phyloP scores from a whole-genome alignment of 2,329 filamentous ascomycete species.

The Aureobasidium sp. region DNA sequence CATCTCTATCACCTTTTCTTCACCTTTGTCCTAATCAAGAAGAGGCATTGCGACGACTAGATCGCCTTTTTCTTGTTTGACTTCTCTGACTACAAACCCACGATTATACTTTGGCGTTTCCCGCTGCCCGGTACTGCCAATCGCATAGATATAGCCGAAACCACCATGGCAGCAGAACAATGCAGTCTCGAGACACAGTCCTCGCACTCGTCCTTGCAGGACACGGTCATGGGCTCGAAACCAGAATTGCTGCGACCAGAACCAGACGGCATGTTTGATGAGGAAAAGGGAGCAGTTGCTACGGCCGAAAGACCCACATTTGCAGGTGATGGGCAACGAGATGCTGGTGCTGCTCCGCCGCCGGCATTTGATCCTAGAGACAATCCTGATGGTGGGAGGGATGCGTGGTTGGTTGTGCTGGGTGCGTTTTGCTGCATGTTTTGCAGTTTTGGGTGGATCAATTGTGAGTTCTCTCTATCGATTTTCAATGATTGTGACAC shows the following conservation, averaged over 20 bases:
- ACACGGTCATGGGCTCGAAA: slow-evolving; percentile 3
- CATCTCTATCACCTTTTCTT: not conserved
- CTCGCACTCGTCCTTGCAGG: not conserved
- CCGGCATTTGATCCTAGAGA: slow-evolving; percentile 21
- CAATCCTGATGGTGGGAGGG: slow-evolving; percentile 37
- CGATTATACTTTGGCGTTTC: not conserved
- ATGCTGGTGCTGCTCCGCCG: slow-evolving; percentile 15
- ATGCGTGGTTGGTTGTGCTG: slow-evolving; percentile 35
- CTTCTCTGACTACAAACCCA: not conserved
- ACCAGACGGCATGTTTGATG: not conserved
- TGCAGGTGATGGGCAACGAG: not conserved
- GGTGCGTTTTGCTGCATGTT: slow-evolving; percentile 34
- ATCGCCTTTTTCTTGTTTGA: not conserved
- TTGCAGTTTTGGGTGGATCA: slow-evolving; percentile 38
- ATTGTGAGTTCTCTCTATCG: slow-evolving; percentile 21
- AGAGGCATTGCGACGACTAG: not conserved
- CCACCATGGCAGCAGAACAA: not conserved
- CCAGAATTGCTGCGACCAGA: not conserved
- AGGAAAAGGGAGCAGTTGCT: slow-evolving; percentile 5
- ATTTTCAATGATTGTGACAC: not conserved
- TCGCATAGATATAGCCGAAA: not conserved
- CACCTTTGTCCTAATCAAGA: not conserved
- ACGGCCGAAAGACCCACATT: slow-evolving; percentile 6
- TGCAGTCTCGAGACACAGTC: not conserved
- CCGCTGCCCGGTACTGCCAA: not conserved